Base-by-base conservation (phyloP, 1,139 yeast species). In the Diutina siamensis region DNA sequence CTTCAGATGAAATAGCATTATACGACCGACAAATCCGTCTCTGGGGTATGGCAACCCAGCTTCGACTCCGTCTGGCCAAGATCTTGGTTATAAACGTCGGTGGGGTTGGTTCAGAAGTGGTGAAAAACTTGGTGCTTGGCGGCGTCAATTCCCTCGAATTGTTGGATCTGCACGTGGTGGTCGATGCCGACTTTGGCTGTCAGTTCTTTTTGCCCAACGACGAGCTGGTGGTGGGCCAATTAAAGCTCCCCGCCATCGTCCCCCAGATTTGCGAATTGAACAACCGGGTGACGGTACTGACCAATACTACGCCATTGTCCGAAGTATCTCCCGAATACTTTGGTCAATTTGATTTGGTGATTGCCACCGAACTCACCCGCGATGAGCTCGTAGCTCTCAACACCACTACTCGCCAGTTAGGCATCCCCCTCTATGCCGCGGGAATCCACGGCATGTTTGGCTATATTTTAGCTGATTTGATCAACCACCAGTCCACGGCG, bases 31-130 rank as follows among this genome's bases (percentile, higher is more conserved):
- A 92, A 61, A 89, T 92, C 54, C 67, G 99, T 52, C 71, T 92
- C 35, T 92, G 99, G 99, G 98, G 98, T 12, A 72, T 92, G 64
- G 94, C 85, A 27, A 95, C 97, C 15, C 99, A 92, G 61, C 72
- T 78, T 45, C 68, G 88, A 45, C 76, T 92, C 67, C 72, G 94
- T 44, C 76, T 81, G 25, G 83, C 97, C 15, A 75, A 74, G 46
- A 71, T 89, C 8, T 67, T 92, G 46, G 58, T 88, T 35, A 67
- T 87, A 32, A 80, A 82, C 51, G 55, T 84, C 31, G 82, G 87
- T 9, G 85, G 85, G 0, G 68, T 83, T 10, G 92, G 94, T 3
- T 78, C 82, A 25, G 97, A 88, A 59, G 72, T 82, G 13, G 80
- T 83, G 38, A 92, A 92, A 62, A 89, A 89, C 61, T 63, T 92